Evolutionary conservation across 441 rosid genomes (phyloP).

Genomic region (Pelargonium myrrhifolium): DNA sequence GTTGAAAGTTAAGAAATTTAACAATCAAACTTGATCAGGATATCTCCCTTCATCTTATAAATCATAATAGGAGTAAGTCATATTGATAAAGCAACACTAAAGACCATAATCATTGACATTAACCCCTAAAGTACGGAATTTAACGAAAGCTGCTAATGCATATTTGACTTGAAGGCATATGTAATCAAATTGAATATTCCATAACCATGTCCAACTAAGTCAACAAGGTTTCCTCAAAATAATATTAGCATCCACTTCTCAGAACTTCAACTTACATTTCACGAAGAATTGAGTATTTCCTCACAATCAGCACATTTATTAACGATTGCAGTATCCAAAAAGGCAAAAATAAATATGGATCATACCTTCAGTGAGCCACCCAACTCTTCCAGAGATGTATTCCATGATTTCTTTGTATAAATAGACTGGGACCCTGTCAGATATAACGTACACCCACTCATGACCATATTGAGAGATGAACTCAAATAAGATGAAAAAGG

Average conservation of each 20-base stretch:
- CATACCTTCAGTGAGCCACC: slow-evolving; percentile 61
- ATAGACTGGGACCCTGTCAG: slow-evolving; percentile 38
- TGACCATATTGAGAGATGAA: slow-evolving; percentile 7
- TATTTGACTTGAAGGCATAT: too few relatives aligned
- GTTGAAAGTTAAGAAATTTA: too few relatives aligned
- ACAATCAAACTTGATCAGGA: too few relatives aligned
- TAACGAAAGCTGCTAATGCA: too few relatives aligned
- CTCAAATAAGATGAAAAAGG: slow-evolving; percentile 2
- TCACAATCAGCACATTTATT: background rate
- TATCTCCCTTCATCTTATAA: too few relatives aligned
- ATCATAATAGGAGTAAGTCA: too few relatives aligned
- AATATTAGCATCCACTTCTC: background rate
- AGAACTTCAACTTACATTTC: background rate
- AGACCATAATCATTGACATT: too few relatives aligned
- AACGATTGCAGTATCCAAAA: background rate
- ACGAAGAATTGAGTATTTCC: slow-evolving; percentile 1
- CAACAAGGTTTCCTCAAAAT: background rate
- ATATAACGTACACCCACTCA: slow-evolving; percentile 17
- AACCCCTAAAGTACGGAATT: too few relatives aligned
- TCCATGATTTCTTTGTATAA: slow-evolving; percentile 30
- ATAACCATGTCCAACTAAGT: too few relatives aligned
- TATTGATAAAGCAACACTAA: too few relatives aligned
- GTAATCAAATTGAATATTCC: too few relatives aligned
- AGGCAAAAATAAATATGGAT: background rate
- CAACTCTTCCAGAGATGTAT: slow-evolving; percentile 37